Base-by-base conservation (phyloP, 164 flowering plant species). In the Kalanchoe fedtschenkoi region DNA sequence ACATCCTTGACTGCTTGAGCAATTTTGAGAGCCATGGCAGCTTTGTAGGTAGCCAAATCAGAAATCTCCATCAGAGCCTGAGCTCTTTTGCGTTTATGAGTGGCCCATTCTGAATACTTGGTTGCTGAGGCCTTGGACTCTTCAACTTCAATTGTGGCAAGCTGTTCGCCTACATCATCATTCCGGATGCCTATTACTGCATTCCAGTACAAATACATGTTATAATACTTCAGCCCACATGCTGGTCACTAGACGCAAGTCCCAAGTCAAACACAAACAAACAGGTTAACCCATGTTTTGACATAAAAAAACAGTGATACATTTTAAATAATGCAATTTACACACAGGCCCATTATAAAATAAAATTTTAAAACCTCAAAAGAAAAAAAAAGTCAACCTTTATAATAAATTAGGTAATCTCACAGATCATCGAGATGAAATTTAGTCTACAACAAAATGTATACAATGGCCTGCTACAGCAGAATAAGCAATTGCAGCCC, bases 31-130 rank as follows among this genome's bases (percentile, higher is more conserved):
- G 92, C 89, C 82, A 84, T 73, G 34, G 70, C 41, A 24, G 98
- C 88, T 69, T 74, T 85, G 75, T 82, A 85, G 0, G 75, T 64
- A 16, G 83, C 85, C 68, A 89, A 58, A 66, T 91, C 92, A 2
- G 98, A 90, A 51, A 65, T 78, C 67, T 78, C 77, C 85, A 83
- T 79, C 3, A 85, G 85, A 58, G 38, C 8, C 66, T 89, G 96
- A 0, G 96, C 98, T 66, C 74, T 79, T 66, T 57, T 67, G 2
- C 98, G 82, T 70, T 85, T 84, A 5, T 0, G 10, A 57, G 80
- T 21, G 0, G 97, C 96, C 14, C 63, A 4, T 26, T 74, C 81
- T 19, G 70, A 32, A 2, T 75, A 72, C 60, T 32, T 75, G 1
- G 56, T 58, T 16, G 81, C 86, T 1, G 76, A 65, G n/a, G 14